These are phyloP conservation scores for Ottelia alismoides DNA, from an alignment of 106 monocot species.

Conservation along the genomic window DNA sequence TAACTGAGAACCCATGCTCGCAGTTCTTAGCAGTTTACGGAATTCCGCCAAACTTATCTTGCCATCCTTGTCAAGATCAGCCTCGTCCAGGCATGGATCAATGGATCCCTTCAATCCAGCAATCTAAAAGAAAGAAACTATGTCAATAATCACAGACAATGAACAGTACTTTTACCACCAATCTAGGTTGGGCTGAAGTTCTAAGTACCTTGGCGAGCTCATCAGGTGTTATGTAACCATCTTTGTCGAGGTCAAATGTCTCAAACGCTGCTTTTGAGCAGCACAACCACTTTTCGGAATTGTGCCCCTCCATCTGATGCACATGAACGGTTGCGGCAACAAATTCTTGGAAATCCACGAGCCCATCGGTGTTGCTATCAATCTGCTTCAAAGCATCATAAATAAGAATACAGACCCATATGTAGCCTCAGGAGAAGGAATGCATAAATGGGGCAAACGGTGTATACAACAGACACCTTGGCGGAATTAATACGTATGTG, in stretches of 20 bases:
- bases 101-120: conserved; percentile 77
- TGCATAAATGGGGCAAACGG: no score
- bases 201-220: conserved; percentile 69
- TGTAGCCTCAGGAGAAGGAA: no score
- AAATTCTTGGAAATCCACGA: conserved; percentile 82
- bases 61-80: conserved; percentile 84
- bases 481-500: no score
- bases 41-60: conserved; percentile 86
- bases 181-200: no score
- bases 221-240: conserved; percentile 82
- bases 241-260: conserved; percentile 73
- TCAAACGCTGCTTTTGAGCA: conserved; percentile 69
- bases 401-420: no score
- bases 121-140: conserved; percentile 26
- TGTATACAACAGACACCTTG: no score
- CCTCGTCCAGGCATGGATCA: conserved; percentile 68
- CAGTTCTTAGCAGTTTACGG: conserved; percentile 66
- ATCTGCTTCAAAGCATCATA: conserved; percentile 36
- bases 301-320: conserved; percentile 67
- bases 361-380: conserved; percentile 85
- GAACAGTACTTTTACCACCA: no score
- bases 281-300: conserved; percentile 50
- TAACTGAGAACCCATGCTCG: conserved; percentile 28
- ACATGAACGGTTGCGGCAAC: conserved; percentile 78
- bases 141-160: neutral